A percentile compares a stretch with the other conserved stretches of the same genome.
These are phyloP conservation scores for Plicaturopsis crispa DNA, from an alignment of 768 basidiomycete species.

Conservation along the genomic window DNA sequence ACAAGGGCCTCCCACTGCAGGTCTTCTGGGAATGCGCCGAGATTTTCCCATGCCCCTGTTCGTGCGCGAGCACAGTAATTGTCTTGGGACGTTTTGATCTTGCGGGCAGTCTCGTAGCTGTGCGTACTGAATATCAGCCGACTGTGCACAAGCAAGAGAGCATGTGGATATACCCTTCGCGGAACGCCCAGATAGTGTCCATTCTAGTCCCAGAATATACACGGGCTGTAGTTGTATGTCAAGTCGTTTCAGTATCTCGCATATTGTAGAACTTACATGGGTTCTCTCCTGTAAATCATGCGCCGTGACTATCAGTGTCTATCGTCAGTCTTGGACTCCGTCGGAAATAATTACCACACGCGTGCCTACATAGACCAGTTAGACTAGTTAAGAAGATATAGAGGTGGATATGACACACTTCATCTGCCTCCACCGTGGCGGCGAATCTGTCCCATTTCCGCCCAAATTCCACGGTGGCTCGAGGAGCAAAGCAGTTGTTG, in stretches of 20 bases:
- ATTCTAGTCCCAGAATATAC: conserved; percentile 31
- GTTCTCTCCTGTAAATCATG: conserved; percentile 33
- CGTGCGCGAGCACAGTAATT: conserved; percentile 39
- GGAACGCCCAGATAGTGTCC: conserved; percentile 45
- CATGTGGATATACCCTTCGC: conserved; percentile 31
- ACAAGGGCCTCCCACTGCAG: conserved; percentile 47
- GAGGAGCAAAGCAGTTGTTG: conserved; percentile 37
- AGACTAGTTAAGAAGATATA: neutral
- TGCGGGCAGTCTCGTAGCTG: conserved; percentile 47
- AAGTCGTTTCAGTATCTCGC: neutral
- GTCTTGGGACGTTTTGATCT: conserved; percentile 49
- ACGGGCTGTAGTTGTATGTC: conserved; percentile 10
- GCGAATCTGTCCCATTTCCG: conserved; percentile 16
- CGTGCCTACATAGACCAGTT: conserved; percentile 23
- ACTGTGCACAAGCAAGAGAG: no score
- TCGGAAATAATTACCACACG: conserved; percentile 31
- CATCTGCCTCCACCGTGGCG: conserved; percentile 38
- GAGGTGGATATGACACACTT: conserved; percentile 24
- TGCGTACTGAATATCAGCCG: no score
- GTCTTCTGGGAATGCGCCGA: conserved; percentile 45
- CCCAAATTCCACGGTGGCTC: conserved; percentile 42
- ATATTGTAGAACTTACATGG: conserved; percentile 23
- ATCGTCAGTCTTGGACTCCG: no score
- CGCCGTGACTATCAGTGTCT: conserved; percentile 1
- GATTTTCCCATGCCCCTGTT: conserved; percentile 27